A percentile compares a stretch with the other conserved stretches of the same genome.
Evolutionary conservation across 78 protist species (phyloP).

Genomic region (Mantamonas sphyraenae): DNA sequence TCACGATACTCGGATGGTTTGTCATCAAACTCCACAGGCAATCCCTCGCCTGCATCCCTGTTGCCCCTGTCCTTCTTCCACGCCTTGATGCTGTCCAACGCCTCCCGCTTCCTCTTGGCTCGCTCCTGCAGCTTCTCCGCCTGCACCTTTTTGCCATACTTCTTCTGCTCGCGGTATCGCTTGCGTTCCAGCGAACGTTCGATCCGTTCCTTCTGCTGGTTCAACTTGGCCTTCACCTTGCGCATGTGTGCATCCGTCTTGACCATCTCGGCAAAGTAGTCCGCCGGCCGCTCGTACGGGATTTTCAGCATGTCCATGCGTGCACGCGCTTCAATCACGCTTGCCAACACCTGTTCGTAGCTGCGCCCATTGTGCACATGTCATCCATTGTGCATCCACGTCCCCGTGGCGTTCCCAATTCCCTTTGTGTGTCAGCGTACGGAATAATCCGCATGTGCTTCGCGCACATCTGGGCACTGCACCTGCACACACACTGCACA

Average conservation of each 20-base stretch:
- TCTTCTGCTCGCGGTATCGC: constrained; percentile 54
- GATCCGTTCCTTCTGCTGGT: constrained; percentile 34
- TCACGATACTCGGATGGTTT: too few relatives aligned
- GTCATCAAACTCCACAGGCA: too few relatives aligned
- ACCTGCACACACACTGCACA: constrained; percentile 24
- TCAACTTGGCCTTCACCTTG: constrained; percentile 32
- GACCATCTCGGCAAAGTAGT: constrained; percentile 89
- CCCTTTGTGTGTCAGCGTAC: background rate
- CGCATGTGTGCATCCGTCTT: constrained; percentile 82
- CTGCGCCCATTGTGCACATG: background rate
- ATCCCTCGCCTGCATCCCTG: too few relatives aligned
- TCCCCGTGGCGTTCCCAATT: too few relatives aligned
- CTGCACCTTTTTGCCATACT: constrained; percentile 67
- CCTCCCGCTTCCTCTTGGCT: constrained; percentile 48
- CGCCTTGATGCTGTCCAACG: constrained; percentile 50
- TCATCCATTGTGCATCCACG: background rate
- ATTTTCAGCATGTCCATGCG: constrained; percentile 3
- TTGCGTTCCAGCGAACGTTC: constrained; percentile 45
- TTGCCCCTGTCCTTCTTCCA: too few relatives aligned
- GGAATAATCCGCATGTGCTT: constrained; percentile 6
- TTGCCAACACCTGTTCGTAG: constrained; percentile 34
- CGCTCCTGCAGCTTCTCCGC: constrained; percentile 33
- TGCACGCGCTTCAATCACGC: constrained; percentile 9
- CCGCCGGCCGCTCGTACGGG: constrained; percentile 53
- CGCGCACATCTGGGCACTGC: constrained; percentile 26